Conservation (phyloP, 2,329 filamentous ascomycete genomes). For the Diaporthe nobilis region DNA sequence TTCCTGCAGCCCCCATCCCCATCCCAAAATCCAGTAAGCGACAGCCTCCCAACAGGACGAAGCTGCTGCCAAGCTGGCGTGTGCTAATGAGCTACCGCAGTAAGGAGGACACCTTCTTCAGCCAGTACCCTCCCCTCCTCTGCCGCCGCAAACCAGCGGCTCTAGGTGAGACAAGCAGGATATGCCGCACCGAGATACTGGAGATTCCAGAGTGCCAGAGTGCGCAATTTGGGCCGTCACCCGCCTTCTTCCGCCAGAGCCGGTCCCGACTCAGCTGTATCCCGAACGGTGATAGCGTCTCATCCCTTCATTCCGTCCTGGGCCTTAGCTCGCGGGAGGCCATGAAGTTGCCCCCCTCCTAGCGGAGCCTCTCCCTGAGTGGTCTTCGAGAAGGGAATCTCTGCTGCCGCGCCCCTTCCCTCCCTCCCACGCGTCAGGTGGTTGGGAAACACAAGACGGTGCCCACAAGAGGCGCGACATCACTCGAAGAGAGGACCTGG, state of each 20-base stretch:
- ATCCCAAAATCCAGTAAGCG: not conserved
- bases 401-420: not conserved
- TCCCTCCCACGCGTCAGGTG: not conserved
- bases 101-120: constrained; percentile 10
- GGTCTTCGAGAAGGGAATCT: not conserved
- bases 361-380: not conserved
- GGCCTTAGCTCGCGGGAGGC: constrained; percentile 5
- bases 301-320: constrained; percentile 26
- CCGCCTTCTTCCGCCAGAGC: constrained; percentile 9
- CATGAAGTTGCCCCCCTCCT: not conserved
- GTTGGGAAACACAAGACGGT: constrained; percentile 10
- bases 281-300: constrained; percentile 26
- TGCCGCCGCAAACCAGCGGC: not conserved
- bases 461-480: not conserved
- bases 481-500: not conserved
- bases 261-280: constrained; percentile 14
- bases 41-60: not conserved
- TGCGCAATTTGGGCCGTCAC: constrained; percentile 8
- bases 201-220: not conserved
- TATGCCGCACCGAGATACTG: not conserved
- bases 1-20: constrained; percentile 2
- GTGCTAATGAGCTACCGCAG: not conserved
- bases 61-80: constrained; percentile 12
- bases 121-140: not conserved
- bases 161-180: constrained; percentile 9